Conservation (phyloP, 1,284 basidiomycete genomes). For the Rhodotorula sp. region DNA sequence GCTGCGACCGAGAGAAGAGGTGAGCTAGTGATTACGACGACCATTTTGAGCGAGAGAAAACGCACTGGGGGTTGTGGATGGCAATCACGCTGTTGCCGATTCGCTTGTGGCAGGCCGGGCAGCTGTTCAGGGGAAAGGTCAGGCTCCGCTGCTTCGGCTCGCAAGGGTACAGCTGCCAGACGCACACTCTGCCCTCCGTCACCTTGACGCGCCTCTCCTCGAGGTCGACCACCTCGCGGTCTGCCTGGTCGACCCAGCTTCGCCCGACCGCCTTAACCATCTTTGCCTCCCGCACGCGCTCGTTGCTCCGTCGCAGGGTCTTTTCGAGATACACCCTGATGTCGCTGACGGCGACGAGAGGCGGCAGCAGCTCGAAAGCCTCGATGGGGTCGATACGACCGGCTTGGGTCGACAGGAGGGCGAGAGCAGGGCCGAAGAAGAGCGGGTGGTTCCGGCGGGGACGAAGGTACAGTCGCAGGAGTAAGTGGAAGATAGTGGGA, state of each 20-base stretch:
- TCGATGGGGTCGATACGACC: constrained; percentile 73
- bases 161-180: constrained; percentile 25
- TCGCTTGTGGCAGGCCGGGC: constrained; percentile 92
- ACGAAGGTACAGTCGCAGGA: constrained; percentile 82
- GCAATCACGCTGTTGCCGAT: constrained; percentile 92
- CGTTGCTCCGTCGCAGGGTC: constrained; percentile 61
- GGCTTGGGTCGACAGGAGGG: constrained; percentile 77
- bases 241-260: constrained; percentile 68
- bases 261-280: constrained; percentile 68
- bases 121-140: constrained; percentile 57
- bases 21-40: neutral
- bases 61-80: constrained; percentile 69
- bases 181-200: constrained; percentile 83
- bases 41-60: constrained; percentile 52
- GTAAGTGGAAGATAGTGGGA: constrained; percentile 68
- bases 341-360: constrained; percentile 74
- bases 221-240: constrained; percentile 66
- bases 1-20: constrained; percentile 51
- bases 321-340: constrained; percentile 75
- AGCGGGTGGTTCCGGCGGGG: constrained; percentile 54
- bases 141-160: neutral
- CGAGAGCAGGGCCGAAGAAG: constrained; percentile 73
- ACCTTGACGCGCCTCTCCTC: constrained; percentile 83
- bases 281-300: constrained; percentile 60
- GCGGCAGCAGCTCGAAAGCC: constrained; percentile 80